A percentile compares a stretch with the other conserved stretches of the same genome.
Evolutionary conservation across 257 asterid species (phyloP).

Genomic region (Verbascum thapsus): DNA sequence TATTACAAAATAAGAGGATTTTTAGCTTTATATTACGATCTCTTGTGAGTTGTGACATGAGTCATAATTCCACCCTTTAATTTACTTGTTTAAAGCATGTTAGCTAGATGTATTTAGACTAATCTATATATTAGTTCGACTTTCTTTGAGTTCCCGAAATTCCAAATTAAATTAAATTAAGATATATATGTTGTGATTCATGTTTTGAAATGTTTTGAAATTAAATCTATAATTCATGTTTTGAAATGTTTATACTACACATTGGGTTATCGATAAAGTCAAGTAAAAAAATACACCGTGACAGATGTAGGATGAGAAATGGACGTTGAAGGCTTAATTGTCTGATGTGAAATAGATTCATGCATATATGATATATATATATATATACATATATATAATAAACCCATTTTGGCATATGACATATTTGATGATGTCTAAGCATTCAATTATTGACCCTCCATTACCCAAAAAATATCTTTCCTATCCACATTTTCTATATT

Average conservation of each 20-base stretch:
- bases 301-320: conserved; percentile 31
- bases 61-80: neutral
- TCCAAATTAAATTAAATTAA: neutral
- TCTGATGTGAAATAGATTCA: conserved; percentile 26
- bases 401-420: conserved; percentile 19
- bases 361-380: too few relatives aligned
- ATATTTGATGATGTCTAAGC: conserved; percentile 28
- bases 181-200: neutral
- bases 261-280: neutral
- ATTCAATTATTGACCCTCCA: conserved; percentile 24
- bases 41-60: neutral
- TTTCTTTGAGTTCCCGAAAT: neutral
- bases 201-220: too few relatives aligned
- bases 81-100: neutral
- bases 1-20: neutral
- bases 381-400: neutral
- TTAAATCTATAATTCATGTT: neutral
- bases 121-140: neutral
- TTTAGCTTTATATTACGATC: neutral
- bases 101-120: neutral
- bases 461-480: conserved; percentile 26
- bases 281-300: neutral
- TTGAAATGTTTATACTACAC: neutral
- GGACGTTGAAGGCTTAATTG: neutral
- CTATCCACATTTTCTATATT: conserved; percentile 19